Evolutionary conservation across 208 protist species (phyloP).

Genomic region (Trypanosoma avium): DNA sequence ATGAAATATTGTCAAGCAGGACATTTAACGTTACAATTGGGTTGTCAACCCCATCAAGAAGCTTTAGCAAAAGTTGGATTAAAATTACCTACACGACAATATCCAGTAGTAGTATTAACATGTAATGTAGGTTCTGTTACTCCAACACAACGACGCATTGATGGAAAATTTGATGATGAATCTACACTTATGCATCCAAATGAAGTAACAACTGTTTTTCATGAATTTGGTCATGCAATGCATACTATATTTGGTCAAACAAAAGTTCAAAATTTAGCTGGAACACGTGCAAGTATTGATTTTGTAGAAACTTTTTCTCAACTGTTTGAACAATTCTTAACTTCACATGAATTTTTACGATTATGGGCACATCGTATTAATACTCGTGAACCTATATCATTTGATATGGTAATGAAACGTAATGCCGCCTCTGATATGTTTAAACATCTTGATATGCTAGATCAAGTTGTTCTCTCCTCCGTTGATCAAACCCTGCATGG

Average conservation of each 20-base stretch:
- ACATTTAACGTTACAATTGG: slow-evolving; percentile 90
- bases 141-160: slow-evolving; percentile 33
- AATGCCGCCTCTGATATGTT: slow-evolving; percentile 88
- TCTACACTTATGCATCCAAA: slow-evolving; percentile 78
- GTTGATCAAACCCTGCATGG: slow-evolving; percentile 90
- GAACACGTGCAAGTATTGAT: slow-evolving; percentile 91
- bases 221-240: slow-evolving; percentile 94
- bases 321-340: slow-evolving; percentile 93
- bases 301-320: slow-evolving; percentile 94
- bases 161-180: slow-evolving; percentile 83
- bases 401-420: slow-evolving; percentile 85
- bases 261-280: slow-evolving; percentile 90
- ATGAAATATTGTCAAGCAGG: slow-evolving; percentile 91
- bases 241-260: slow-evolving; percentile 94
- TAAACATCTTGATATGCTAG: slow-evolving; percentile 82
- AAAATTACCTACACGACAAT: slow-evolving; percentile 81
- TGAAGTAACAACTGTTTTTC: slow-evolving; percentile 92
- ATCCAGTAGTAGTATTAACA: slow-evolving; percentile 90
- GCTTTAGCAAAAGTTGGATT: slow-evolving; percentile 77
- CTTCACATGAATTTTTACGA: slow-evolving; percentile 88
- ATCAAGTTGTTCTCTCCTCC: slow-evolving; percentile 85
- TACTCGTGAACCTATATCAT: slow-evolving; percentile 87
- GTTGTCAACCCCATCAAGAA: slow-evolving; percentile 76
- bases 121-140: slow-evolving; percentile 78
- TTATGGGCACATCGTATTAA: slow-evolving; percentile 88